Conservation (phyloP, 2,329 filamentous ascomycete species). For the Talaromyces amestolkiae region DNA sequence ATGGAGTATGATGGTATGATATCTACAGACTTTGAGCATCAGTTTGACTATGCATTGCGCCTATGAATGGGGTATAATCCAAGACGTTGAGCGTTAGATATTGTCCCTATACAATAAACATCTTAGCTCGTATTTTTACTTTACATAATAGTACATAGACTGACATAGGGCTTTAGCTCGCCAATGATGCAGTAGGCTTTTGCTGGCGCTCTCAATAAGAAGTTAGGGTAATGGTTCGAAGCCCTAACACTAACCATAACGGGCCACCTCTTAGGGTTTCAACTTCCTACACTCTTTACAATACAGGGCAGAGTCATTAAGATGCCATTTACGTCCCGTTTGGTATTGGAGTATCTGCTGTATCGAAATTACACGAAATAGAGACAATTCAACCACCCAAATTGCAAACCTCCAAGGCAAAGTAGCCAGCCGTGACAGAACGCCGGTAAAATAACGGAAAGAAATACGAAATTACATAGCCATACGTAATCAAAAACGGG, state of each 20-base stretch:
- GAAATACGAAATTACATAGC: conserved; percentile 17
- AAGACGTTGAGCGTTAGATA: neutral
- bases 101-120: neutral
- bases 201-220: neutral
- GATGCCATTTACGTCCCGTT: neutral
- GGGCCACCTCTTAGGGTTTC: neutral
- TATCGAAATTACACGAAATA: conserved; percentile 12
- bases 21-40: neutral
- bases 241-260: conserved; percentile 8
- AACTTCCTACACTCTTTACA: neutral
- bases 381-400: conserved; percentile 13
- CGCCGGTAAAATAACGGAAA: conserved; percentile 2
- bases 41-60: neutral
- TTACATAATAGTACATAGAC: too few species aligned
- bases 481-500: conserved; percentile 16
- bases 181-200: neutral
- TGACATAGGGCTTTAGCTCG: neutral
- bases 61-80: neutral
- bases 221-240: neutral
- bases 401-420: neutral
- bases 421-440: conserved; percentile 10
- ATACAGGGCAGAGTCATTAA: neutral
- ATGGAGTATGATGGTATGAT: neutral
- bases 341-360: conserved; percentile 7
- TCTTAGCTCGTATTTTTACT: neutral